Conservation (phyloP, 768 basidiomycete species). For the Amyloporia xantha region DNA sequence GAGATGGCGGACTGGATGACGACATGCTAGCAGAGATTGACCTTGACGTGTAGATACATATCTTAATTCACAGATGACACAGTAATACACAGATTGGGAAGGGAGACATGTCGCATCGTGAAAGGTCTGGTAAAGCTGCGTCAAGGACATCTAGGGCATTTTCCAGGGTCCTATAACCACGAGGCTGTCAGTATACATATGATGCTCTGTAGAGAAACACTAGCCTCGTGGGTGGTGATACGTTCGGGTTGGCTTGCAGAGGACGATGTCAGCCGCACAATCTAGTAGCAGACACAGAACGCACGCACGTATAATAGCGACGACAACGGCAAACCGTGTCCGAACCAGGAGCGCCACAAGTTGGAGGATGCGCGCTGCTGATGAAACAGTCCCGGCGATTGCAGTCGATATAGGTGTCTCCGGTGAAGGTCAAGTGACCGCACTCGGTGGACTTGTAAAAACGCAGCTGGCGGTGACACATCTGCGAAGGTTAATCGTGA, state of each 20-base stretch:
- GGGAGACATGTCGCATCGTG: not conserved
- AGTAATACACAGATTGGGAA: not conserved
- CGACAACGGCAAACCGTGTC: conserved; percentile 34
- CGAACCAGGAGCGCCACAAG: conserved; percentile 31
- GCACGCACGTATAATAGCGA: conserved; percentile 46
- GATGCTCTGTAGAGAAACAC: conserved; percentile 12
- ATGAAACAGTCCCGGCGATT: conserved; percentile 33
- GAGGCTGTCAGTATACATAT: conserved; percentile 1
- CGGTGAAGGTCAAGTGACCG: conserved; percentile 45
- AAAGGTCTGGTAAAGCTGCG: not conserved
- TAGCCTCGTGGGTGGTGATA: conserved; percentile 37
- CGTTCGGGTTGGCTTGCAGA: conserved; percentile 48
- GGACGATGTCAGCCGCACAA: conserved; percentile 4
- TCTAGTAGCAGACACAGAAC: conserved; percentile 1
- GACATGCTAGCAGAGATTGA: conserved; percentile 23
- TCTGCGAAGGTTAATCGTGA: conserved; percentile 24
- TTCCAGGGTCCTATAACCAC: conserved; percentile 10
- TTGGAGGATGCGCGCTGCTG: conserved; percentile 43
- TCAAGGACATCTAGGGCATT: conserved; percentile 9
- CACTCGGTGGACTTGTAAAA: conserved; percentile 46
- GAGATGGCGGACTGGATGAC: conserved; percentile 28
- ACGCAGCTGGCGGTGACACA: conserved; percentile 61
- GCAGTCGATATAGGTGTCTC: conserved; percentile 50
- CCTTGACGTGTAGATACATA: conserved; percentile 18
- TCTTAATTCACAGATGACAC: conserved; percentile 4